These are phyloP conservation scores for Ammopiptanthus mongolicus DNA, from an alignment of 306 rosid species.

Conservation along the genomic window DNA sequence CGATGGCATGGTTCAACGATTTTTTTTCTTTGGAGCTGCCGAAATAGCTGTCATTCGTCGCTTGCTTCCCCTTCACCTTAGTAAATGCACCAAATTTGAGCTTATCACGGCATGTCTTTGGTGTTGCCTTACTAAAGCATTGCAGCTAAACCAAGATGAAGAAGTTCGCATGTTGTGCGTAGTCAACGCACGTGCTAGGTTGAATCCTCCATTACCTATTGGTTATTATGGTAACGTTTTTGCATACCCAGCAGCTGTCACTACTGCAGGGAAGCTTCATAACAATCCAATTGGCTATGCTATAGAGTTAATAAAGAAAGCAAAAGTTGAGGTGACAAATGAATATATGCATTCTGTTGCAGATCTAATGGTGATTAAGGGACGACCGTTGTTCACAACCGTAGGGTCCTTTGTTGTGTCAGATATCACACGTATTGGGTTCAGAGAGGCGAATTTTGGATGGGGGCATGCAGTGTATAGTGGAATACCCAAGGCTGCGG, in stretches of 20 bases:
- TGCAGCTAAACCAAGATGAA: slow-evolving; percentile 3
- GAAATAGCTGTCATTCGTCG: slow-evolving; percentile 7
- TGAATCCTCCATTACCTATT: neutral
- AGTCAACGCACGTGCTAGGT: neutral
- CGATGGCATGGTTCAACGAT: neutral
- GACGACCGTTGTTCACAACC: neutral
- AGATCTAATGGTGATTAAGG: slow-evolving; percentile 28
- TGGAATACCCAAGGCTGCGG: slow-evolving; percentile 19
- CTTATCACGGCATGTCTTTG: slow-evolving; percentile 19
- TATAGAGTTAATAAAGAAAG: slow-evolving; percentile 15
- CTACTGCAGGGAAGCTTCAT: neutral
- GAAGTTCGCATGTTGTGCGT: slow-evolving; percentile 6
- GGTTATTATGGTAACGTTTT: slow-evolving; percentile 27
- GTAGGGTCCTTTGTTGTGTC: slow-evolving; percentile 16
- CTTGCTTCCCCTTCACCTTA: neutral
- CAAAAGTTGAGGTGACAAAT: slow-evolving; percentile 3
- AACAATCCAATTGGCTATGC: slow-evolving; percentile 2
- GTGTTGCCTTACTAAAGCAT: slow-evolving; percentile 31
- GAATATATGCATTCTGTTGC: slow-evolving; percentile 48
- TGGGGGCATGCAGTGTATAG: slow-evolving; percentile 43
- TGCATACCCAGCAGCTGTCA: neutral
- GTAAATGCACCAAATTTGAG: slow-evolving; percentile 16
- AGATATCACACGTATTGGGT: neutral
- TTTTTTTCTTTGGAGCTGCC: slow-evolving; percentile 19
- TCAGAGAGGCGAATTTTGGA: slow-evolving; percentile 36